phyloP scores from a whole-genome alignment of 768 basidiomycete genomes.

The Calocera viscosa region DNA sequence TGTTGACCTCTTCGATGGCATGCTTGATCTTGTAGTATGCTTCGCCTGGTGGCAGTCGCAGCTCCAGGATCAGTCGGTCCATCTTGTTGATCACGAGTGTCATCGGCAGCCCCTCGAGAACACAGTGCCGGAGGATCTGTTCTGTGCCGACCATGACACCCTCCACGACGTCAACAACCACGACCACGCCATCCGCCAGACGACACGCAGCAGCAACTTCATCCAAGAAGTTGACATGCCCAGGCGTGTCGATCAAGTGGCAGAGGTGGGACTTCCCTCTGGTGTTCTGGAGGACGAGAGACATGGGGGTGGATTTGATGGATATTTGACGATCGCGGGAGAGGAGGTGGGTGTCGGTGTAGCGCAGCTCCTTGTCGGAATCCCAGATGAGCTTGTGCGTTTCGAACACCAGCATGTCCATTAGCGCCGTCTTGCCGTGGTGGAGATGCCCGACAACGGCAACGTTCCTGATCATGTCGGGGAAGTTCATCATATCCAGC shows the following conservation, averaged over 20 bases:
- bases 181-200: slow-evolving; percentile 75
- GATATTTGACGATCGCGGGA: slow-evolving; percentile 84
- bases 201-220: slow-evolving; percentile 84
- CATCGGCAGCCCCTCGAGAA: slow-evolving; percentile 80
- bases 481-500: slow-evolving; percentile 79
- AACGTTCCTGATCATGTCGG: slow-evolving; percentile 91
- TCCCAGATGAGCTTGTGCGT: slow-evolving; percentile 94
- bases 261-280: slow-evolving; percentile 85
- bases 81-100: slow-evolving; percentile 96
- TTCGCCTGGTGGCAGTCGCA: slow-evolving; percentile 88
- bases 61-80: slow-evolving; percentile 89
- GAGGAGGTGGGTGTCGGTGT: slow-evolving; percentile 89
- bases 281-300: slow-evolving; percentile 71
- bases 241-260: slow-evolving; percentile 93
- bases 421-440: slow-evolving; percentile 90
- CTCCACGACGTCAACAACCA: slow-evolving; percentile 98
- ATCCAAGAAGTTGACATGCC: slow-evolving; percentile 97
- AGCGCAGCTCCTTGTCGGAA: slow-evolving; percentile 79
- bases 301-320: slow-evolving; percentile 95
- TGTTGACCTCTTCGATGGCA: slow-evolving; percentile 96
- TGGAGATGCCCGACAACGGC: slow-evolving; percentile 94
- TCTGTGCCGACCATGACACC: slow-evolving; percentile 96
- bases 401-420: slow-evolving; percentile 96
- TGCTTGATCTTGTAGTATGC: slow-evolving; percentile 99
- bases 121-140: slow-evolving; percentile 70